Base-by-base conservation (phyloP, 2,329 filamentous ascomycete species). In the Fusarium illudens region DNA sequence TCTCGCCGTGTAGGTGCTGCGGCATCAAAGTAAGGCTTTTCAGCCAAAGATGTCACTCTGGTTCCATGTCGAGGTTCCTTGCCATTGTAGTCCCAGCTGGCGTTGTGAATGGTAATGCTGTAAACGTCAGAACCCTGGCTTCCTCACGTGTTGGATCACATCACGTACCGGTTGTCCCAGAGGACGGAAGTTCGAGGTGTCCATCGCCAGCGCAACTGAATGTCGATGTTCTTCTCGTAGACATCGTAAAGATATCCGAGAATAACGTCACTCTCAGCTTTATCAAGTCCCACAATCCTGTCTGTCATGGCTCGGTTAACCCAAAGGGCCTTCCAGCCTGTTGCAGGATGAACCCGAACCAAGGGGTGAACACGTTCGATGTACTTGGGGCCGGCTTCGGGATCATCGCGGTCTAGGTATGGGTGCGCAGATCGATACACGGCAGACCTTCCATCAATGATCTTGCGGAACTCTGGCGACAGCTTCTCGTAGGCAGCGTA, bases 401-500 rank as follows among this genome's bases (percentile, higher is more conserved):
- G 87, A 55, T 89, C 75, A 5, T 88, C 80, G 8, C 89, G 87
- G 76, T 92, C 89, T 0, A 92, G 82, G 70, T 92, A 92, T 0
- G 84, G 78, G 72, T 92, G 90, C 0, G 90, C 87, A 6, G 87
- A 90, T 8, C 82, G 79, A 72, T 91, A 92, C 2, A 92, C 84
- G 19, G 89, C 90, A 5, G 84, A 77, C 60, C 83, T 84, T 6
- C 90, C 90, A 70, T 92, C 90, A 63, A 92, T 90, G 54, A 92
- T 86, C 74, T 86, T 86, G 37, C 90, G 88, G 79, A 93, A 92
- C 3, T 81, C 85, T 0, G 90, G 90, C 2, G 88, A 90, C 0
- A 92, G 83, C 78, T 92, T 92, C 77, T 92, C 89, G 70, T 93
- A 93, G 0, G 90, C 90, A 0, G 86, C 81, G 73, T 92, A 92